Percentiles rank a stretch among this genome's conserved stretches.
phyloP scores from a whole-genome alignment of 768 basidiomycete species.

The Agaricus sinodeliciosus region DNA sequence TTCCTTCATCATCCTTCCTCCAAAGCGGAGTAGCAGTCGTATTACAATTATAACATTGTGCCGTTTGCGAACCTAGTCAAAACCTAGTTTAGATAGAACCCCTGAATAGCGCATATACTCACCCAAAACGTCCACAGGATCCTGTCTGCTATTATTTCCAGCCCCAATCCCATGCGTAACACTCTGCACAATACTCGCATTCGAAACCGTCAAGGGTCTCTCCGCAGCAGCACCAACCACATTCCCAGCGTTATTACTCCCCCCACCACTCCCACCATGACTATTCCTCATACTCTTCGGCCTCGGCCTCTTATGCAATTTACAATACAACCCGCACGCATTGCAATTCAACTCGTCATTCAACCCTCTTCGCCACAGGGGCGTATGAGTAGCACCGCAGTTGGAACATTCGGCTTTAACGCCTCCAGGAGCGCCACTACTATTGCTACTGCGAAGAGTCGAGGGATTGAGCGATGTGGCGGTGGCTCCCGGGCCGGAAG shows the following conservation, averaged over 20 bases:
- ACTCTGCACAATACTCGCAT: too few species aligned
- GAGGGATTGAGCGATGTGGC: conserved; percentile 50
- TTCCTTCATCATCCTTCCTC: conserved; percentile 88
- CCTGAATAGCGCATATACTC: conserved; percentile 30
- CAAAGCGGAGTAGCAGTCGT: conserved; percentile 86
- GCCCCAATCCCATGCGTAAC: conserved; percentile 19
- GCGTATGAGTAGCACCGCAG: conserved; percentile 85
- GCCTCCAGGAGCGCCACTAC: conserved; percentile 45
- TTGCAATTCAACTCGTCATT: conserved; percentile 90
- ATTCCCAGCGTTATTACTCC: too few species aligned
- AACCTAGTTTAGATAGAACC: too few species aligned
- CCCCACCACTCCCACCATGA: conserved; percentile 50
- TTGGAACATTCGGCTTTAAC: conserved; percentile 83
- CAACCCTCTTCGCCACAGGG: conserved; percentile 79
- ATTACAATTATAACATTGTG: conserved; percentile 87
- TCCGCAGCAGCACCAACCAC: too few species aligned
- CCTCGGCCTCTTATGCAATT: conserved; percentile 84
- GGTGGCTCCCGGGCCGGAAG: conserved; percentile 60
- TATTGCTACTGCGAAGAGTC: conserved; percentile 31
- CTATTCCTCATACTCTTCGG: conserved; percentile 82
- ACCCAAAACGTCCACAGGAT: conserved; percentile 71
- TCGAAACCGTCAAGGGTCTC: too few species aligned
- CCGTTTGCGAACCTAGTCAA: conserved; percentile 25
- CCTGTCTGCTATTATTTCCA: conserved; percentile 60
- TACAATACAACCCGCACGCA: conserved; percentile 84